Base-by-base conservation (phyloP, 2,329 filamentous ascomycete genomes). In the Macrophomina pseudophaseolina region DNA sequence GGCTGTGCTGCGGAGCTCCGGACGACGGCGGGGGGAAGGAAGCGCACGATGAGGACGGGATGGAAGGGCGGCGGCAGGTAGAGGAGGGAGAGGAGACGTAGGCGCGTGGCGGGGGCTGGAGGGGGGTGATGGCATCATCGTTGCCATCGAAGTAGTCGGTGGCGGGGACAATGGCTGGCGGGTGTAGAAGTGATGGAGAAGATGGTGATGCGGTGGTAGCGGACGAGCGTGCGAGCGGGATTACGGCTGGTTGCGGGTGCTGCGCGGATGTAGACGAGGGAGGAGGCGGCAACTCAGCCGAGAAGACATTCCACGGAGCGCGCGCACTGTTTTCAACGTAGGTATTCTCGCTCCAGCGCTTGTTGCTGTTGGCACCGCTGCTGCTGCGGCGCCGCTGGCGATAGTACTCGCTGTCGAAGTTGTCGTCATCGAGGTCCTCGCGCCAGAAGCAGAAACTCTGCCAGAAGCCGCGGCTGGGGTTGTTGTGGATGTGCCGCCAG, bases 401-500 rank as follows among this genome's bases (percentile, higher is more conserved):
- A 9, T 14, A 33, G 4, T 12, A 5, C 16, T 32, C 28, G 38
- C 9, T 40, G 28, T 30, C 18, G 23, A 46, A 14, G 23, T 35
- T 12, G 14, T 62, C 58, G 4, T 49, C 42, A 1, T 42, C 16
- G 14, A 18, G 40, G 8, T 7, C 23, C n/a, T 6, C 6, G 28
- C 63, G n/a, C 52, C 52, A 38, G n/a, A 65, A 38, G 52, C 52
- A 40, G 32, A 80, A 80, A 12, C 42, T 49, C 67, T 74, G 76
- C 32, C 80, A 80, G 53, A 73, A 71, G 62, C 83, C 79, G 1
- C 77, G 79, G 8, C 81, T 80, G 44, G 82, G 75, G 16, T 74
- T 77, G 18, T 78, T 79, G 0, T 79, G 77, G 5, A 87, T 84
- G 66, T 88, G 82, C 52, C 80, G 80, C 91, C 91, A 94, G 0